These are phyloP conservation scores for Boletus rex-veris DNA, from an alignment of 768 basidiomycete species.

Conservation along the genomic window DNA sequence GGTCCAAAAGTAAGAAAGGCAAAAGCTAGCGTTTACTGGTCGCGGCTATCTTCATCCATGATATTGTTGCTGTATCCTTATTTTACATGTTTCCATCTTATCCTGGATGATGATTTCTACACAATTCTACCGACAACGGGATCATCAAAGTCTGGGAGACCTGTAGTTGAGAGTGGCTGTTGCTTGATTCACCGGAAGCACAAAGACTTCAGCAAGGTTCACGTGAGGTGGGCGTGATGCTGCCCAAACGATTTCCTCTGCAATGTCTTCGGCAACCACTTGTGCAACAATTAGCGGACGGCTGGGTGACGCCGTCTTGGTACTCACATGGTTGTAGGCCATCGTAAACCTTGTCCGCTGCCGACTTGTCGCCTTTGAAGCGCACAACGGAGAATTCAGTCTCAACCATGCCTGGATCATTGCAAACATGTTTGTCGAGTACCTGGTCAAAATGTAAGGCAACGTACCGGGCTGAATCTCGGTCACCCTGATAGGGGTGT, in stretches of 20 bases:
- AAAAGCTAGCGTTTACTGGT: constrained; percentile 26
- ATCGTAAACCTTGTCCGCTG: constrained; percentile 88
- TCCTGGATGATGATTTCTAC: not conserved
- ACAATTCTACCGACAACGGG: not conserved
- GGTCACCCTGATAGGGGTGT: constrained; percentile 89
- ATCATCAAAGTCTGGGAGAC: constrained; percentile 21
- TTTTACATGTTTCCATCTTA: constrained; percentile 10
- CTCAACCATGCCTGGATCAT: constrained; percentile 68
- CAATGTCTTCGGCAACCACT: constrained; percentile 86
- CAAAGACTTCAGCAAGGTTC: constrained; percentile 78
- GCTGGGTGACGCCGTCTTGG: not conserved
- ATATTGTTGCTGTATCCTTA: constrained; percentile 35
- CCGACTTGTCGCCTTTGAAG: constrained; percentile 77
- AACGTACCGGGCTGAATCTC: constrained; percentile 86
- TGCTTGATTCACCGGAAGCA: constrained; percentile 81
- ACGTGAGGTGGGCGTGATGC: constrained; percentile 90
- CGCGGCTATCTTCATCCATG: constrained; percentile 14
- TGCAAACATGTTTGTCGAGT: not conserved
- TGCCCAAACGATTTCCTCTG: constrained; percentile 97
- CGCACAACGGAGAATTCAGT: constrained; percentile 92
- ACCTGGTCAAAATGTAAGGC: not conserved
- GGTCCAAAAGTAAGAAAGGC: constrained; percentile 53
- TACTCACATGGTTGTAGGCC: constrained; percentile 80
- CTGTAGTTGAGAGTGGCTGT: constrained; percentile 61
- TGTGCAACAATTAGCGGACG: constrained; percentile 6